Evolutionary conservation across 805 yeast species (phyloP).

Genomic region (Wickerhamiella brachini): DNA sequence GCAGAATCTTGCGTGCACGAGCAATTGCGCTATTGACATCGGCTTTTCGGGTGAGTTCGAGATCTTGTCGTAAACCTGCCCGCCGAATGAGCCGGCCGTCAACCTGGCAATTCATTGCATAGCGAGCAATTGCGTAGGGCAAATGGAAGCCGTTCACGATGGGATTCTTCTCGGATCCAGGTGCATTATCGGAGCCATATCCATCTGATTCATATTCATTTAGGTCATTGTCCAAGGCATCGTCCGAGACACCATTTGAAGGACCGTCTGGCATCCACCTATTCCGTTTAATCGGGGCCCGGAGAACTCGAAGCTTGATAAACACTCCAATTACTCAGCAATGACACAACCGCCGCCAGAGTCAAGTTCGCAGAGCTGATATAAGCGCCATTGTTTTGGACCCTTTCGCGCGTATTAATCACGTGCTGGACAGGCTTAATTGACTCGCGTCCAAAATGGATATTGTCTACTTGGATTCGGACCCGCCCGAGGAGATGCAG

Average conservation of each 20-base stretch:
- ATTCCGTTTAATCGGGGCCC: too few species aligned
- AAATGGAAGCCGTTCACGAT: background rate
- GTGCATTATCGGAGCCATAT: background rate
- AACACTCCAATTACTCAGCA: too few species aligned
- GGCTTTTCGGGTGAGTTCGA: background rate
- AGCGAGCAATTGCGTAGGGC: background rate
- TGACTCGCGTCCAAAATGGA: background rate
- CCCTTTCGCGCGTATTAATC: background rate
- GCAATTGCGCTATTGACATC: background rate
- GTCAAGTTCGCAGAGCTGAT: background rate
- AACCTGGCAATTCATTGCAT: background rate
- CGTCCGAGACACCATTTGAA: too few species aligned
- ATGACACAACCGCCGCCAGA: too few species aligned
- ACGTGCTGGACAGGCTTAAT: background rate
- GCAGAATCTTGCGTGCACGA: background rate
- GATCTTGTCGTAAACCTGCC: background rate
- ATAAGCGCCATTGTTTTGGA: background rate
- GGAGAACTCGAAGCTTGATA: too few species aligned
- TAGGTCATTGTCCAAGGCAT: too few species aligned
- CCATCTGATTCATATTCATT: background rate
- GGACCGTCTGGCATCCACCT: too few species aligned
- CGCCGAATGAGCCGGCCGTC: background rate
- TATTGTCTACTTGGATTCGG: background rate
- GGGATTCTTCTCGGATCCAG: background rate
- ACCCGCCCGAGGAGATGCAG: background rate